Evolutionary conservation across 257 asterid species (phyloP), one percentile per base, ranked within the genome.

Genomic region (Rehmannia glutinosa): DNA sequence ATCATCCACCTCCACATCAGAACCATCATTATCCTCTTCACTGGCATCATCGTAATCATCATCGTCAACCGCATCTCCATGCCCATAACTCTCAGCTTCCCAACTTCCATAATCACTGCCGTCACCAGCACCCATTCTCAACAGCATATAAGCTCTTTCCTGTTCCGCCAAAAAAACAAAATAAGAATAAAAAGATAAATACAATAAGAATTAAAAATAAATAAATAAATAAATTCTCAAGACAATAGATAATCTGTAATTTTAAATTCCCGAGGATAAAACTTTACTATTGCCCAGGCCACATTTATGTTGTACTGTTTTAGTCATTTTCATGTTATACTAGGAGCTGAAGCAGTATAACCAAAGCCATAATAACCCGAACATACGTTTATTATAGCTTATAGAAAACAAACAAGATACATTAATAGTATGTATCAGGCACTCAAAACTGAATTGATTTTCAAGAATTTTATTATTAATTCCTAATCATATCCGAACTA

Each of bases 71-170:
- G 75, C 89, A 68, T 76, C 86, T 9, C 72, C 90, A 43, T 68
- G 69, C 63, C 74, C 89, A 56, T 78, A 86, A 66, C 85, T 84
- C 69, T 78, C 95, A 69, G 79, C 82, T 46, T 82, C 94, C 95
- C 95, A 90, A 68, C 92, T 83, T 69, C 93, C 94, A 68, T 80
- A 87, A 73, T 84, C 89, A 81, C 78, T 83, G 41, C 72, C 83
- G 16, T 66, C 80, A 36, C 77, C 85, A 62, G 72, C 81, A 61
- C 83, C 82, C 92, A 86, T 88, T 58, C 86, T 82, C 79, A 93
- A 75, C 97, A 90, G 88, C 97, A 88, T 81, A 74, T 90, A 90
- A 53, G 96, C 99, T 74, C 97, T 85, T 80, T 93, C 99, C 97
- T 90, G 70, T 60, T 64, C 63, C 72, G 74, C 1, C 19, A 25